phyloP scores from a whole-genome alignment of 768 basidiomycete genomes.

The Leccinum variicolor region DNA sequence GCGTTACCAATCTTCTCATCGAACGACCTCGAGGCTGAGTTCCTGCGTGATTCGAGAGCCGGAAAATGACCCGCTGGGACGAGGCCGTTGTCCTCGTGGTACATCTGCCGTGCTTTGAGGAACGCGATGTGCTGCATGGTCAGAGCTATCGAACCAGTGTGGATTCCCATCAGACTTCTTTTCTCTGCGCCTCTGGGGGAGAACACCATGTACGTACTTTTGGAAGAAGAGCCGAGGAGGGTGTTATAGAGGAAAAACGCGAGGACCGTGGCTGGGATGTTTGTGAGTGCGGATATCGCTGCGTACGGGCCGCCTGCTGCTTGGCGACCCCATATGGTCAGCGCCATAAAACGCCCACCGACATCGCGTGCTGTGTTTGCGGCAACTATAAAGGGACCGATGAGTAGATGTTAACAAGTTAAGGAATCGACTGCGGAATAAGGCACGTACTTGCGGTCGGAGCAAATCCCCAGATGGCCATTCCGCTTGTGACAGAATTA shows the following conservation, averaged over 20 bases:
- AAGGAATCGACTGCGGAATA: not conserved
- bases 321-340: conserved; percentile 57
- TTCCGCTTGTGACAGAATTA: conserved; percentile 37
- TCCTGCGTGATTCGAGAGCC: conserved; percentile 7
- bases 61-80: conserved; percentile 21
- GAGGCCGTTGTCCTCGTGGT: conserved; percentile 25
- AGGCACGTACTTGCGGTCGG: conserved; percentile 40
- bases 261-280: conserved; percentile 60
- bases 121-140: conserved; percentile 21
- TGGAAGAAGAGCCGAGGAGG: conserved; percentile 54
- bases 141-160: conserved; percentile 13
- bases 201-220: conserved; percentile 41
- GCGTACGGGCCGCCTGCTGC: conserved; percentile 55
- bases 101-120: conserved; percentile 21
- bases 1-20: conserved; percentile 6
- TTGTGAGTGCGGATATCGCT: conserved; percentile 61
- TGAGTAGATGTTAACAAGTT: not conserved
- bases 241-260: conserved; percentile 53
- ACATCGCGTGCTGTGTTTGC: conserved; percentile 69
- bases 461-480: conserved; percentile 60
- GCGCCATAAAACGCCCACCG: conserved; percentile 56
- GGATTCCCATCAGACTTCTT: conserved; percentile 9
- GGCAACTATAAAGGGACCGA: conserved; percentile 37
- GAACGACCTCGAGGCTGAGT: conserved; percentile 8
- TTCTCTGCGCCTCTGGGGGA: not conserved